These are phyloP conservation scores for Metschnikowia kunwiensis DNA, from an alignment of 805 yeast genomes.

Conservation along the genomic window DNA sequence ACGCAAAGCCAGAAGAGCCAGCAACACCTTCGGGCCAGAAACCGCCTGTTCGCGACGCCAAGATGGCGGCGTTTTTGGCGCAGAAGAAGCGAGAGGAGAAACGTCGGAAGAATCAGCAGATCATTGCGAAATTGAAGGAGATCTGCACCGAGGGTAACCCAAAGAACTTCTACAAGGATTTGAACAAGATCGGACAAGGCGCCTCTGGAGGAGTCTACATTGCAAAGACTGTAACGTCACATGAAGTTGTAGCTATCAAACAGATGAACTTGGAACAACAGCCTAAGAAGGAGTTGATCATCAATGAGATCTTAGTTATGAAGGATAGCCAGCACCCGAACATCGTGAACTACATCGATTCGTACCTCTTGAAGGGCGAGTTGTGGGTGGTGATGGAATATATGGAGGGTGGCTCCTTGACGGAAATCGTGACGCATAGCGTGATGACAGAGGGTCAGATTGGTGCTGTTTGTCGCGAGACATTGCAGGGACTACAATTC, in stretches of 20 bases:
- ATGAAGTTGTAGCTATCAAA: conserved; percentile 74
- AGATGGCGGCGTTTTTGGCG: conserved; percentile 52
- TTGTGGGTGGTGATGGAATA: conserved; percentile 98
- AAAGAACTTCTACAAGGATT: conserved; percentile 56
- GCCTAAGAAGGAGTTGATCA: conserved; percentile 91
- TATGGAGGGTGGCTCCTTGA: conserved; percentile 97
- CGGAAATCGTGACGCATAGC: conserved; percentile 90
- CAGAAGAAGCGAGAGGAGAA: conserved; percentile 78
- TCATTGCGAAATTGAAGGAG: conserved; percentile 63
- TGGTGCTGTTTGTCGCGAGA: conserved; percentile 91
- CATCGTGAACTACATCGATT: conserved; percentile 21
- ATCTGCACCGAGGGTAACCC: conserved; percentile 91
- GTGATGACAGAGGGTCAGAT: conserved; percentile 92
- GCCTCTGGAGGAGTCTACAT: conserved; percentile 97
- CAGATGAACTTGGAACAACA: conserved; percentile 94
- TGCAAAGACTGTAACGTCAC: conserved; percentile 54
- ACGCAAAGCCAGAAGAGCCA: conserved; percentile 13
- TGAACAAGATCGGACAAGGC: conserved; percentile 93
- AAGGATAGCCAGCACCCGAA: conserved; percentile 21
- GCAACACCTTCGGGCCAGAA: conserved; percentile 15
- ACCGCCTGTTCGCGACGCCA: conserved; percentile 47
- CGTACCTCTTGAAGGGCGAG: conserved; percentile 58
- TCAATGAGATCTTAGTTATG: conserved; percentile 32
- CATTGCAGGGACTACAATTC: conserved; percentile 79
- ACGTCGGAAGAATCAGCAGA: conserved; percentile 66